Base-by-base conservation (phyloP, 495 filamentous ascomycete species). In the Penicillium verhagenii region DNA sequence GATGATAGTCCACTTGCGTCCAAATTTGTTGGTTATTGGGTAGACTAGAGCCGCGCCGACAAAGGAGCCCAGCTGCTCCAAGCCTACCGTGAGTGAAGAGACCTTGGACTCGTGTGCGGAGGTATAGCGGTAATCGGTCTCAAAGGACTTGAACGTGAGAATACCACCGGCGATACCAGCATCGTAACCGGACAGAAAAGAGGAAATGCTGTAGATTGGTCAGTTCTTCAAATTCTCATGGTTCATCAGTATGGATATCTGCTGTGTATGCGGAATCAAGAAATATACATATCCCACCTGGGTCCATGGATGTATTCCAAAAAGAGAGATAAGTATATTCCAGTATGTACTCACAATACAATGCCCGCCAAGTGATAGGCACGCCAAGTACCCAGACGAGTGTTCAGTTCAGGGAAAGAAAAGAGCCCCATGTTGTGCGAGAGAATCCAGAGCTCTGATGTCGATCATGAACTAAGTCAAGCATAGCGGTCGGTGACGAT, bases 1-100 rank as follows among this genome's bases (percentile, higher is more conserved):
- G 24, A 71, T 70, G 31, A 80, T 72, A 2, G 73, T 67, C 33
- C 52, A 54, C 7, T 77, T 72, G n/a, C 77, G 75, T 38, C 78
- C 78, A 53, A 71, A 67, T 9, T 58, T 64, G 21, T 74, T 71
- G 2, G 74, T 79, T 6, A 80, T 58, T 0, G 76, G 77, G 71
- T 77, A 81, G 33, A 72, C 65, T 43, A 75, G 60, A 52, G 74
- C 79, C 0, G 73, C 75, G 18, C n/a, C 49, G 19, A 75, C 57
- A 33, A 79, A 69, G 2, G 75, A 74, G 38, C 74, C 75, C 20
- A 70, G 67, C 45, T 79, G 75, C 37, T 77, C 72, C 53, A 72
- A 65, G 13, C 73, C 72, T 11, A 79, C 75, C 5, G 73, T 75
- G 25, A 77, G 69, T 21, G 73, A 65, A 38, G 71, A 73, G 28